Evolutionary conservation across 2,329 filamentous ascomycete species (phyloP), one percentile per base, ranked within the genome.

Genomic region (Byssochlamys sp.): DNA sequence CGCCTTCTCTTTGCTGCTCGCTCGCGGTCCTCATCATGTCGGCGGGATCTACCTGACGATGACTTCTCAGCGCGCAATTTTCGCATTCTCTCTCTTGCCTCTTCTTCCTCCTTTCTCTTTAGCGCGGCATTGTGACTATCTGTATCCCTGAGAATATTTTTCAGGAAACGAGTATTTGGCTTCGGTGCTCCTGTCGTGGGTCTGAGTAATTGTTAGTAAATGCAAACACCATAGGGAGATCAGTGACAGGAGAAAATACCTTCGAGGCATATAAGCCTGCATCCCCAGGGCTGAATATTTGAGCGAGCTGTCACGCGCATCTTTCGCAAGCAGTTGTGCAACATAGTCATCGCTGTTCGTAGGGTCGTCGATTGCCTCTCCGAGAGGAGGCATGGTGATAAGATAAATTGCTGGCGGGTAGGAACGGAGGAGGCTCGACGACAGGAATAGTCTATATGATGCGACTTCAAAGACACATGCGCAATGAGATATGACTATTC

Each of bases 101-200:
- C 91, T 53, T 88, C 84, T 27, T 86, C 85, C 71, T 97, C 92
- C 67, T 87, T 95, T 0, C 88, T 89, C 19, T 90, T 83, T 29
- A 97, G 78, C 0, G 90, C 88, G 26, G 88, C 85, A 80, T 99
- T 99, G 74, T 99, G 92, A 56, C 75, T 87, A 65, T 95, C 88
- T 7, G 90, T 95, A 63, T 94, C 88, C 61, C 87, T 88, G 60
- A 99, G 90, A 57, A 97, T 89, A 66, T 94, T 88, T 58, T 86
- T 86, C 49, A 99, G 77, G 69, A 97, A 97, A 33, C 88, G 83
- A 0, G 89, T 96, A 67, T 99, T 97, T 2, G 92, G 91, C 70
- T 92, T 96, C 0, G 89, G 90, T 61, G 81, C 83, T 55, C 86
- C 83, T 63, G 82, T 82, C 52, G 81, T 74, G 58, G 85, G 83